phyloP scores from a whole-genome alignment of 2,329 filamentous ascomycete species.

The Alternaria triticina region DNA sequence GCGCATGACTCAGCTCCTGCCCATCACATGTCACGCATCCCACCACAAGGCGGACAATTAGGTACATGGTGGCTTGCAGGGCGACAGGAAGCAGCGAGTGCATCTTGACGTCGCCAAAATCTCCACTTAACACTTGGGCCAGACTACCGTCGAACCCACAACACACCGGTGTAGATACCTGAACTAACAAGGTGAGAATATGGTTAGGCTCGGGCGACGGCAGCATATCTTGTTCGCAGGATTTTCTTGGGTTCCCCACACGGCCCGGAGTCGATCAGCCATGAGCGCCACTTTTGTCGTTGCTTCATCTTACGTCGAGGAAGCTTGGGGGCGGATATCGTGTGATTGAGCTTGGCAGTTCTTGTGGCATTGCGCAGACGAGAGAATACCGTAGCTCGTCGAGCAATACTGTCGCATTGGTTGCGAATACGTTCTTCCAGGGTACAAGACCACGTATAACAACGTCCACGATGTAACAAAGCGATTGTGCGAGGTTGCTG shows the following conservation, averaged over 20 bases:
- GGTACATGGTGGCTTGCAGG: constrained; percentile 1
- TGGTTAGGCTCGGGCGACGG: not conserved
- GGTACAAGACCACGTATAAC: not conserved
- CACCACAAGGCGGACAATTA: not conserved
- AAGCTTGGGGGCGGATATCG: not conserved
- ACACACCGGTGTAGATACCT: not conserved
- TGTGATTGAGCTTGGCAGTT: not conserved
- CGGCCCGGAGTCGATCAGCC: not conserved
- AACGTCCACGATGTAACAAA: not conserved
- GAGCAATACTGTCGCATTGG: not conserved
- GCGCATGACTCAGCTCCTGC: not conserved
- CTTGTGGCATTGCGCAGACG: not conserved
- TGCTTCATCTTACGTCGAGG: not conserved
- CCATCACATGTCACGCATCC: not conserved
- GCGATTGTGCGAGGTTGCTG: not conserved
- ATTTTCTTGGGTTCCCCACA: not conserved
- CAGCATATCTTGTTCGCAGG: not conserved
- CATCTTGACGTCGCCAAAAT: not conserved
- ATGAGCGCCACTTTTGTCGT: not conserved
- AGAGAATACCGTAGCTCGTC: not conserved
- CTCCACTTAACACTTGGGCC: not conserved
- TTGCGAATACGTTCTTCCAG: not conserved
- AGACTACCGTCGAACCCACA: not conserved
- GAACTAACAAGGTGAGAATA: not conserved
- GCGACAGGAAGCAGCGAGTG: not conserved